phyloP scores from a whole-genome alignment of 441 rosid species.

The Erysimum cheiri region DNA sequence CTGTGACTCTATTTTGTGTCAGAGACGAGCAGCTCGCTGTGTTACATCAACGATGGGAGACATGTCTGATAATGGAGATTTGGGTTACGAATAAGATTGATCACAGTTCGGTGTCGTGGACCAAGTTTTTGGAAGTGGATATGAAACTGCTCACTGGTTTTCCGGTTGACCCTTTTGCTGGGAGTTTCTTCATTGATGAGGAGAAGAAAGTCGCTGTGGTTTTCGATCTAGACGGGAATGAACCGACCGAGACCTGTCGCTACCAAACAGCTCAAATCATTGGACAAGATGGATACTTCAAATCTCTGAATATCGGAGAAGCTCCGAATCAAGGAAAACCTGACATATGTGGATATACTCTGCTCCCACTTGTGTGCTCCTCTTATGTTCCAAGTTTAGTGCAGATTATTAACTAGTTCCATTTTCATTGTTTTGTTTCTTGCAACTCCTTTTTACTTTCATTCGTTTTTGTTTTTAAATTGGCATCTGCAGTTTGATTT shows the following conservation, averaged over 20 bases:
- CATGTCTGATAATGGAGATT: background rate
- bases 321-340: background rate
- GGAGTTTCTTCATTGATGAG: conserved; percentile 9
- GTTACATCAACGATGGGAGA: background rate
- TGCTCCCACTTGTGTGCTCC: background rate
- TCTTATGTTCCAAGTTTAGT: conserved; percentile 22
- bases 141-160: background rate
- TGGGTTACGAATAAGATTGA: background rate
- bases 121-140: conserved; percentile 7
- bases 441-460: background rate
- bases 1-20: conserved; percentile 1
- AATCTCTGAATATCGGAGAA: background rate
- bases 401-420: background rate
- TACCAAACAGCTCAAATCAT: background rate
- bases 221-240: background rate
- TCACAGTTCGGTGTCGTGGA: background rate
- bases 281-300: conserved; percentile 6
- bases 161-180: background rate
- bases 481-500: too few species aligned
- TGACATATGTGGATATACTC: background rate
- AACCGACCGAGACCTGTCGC: background rate
- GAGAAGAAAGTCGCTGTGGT: conserved; percentile 6
- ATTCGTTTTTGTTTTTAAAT: too few species aligned
- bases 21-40: conserved; percentile 1
- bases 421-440: background rate